phyloP scores from a whole-genome alignment of 2,329 filamentous ascomycete genomes.

The Aureobasidium lini region DNA sequence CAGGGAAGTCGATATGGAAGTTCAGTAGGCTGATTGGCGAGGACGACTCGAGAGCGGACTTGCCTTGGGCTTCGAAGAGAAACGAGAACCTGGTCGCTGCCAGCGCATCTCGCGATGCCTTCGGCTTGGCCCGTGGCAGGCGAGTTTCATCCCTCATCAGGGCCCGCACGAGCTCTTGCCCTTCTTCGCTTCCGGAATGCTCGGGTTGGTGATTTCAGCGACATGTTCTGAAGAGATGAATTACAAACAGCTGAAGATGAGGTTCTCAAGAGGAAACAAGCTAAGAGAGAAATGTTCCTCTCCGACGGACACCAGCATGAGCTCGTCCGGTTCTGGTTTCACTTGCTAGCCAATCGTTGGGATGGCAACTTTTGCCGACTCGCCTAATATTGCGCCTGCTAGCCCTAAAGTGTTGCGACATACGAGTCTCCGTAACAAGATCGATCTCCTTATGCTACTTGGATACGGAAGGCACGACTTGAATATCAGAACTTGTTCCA shows the following conservation, averaged over 20 bases:
- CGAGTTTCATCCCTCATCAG: not conserved
- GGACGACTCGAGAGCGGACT: not conserved
- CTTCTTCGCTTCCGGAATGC: not conserved
- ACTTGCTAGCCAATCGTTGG: slow-evolving; percentile 5
- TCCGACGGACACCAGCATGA: slow-evolving; percentile 4
- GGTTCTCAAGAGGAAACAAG: slow-evolving; percentile 7
- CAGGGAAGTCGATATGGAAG: not conserved
- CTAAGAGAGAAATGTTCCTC: slow-evolving; percentile 2
- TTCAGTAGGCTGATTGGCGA: not conserved
- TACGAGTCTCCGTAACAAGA: too few relatives aligned
- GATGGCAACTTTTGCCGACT: not conserved
- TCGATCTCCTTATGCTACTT: too few relatives aligned
- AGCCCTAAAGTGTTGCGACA: too few relatives aligned
- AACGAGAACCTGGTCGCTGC: slow-evolving; percentile 1
- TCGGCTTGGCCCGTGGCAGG: slow-evolving; percentile 9
- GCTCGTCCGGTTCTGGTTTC: slow-evolving; percentile 4
- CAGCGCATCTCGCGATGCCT: slow-evolving; percentile 7
- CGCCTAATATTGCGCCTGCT: not conserved
- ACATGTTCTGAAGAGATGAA: not conserved
- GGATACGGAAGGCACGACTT: too few relatives aligned
- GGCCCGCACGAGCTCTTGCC: not conserved
- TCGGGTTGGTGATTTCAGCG: not conserved
- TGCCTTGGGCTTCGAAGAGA: slow-evolving; percentile 1
- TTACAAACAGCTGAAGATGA: not conserved
- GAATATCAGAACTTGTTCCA: too few relatives aligned